Evolutionary conservation across 352 stramenopile species (phyloP).

Genomic region (Pythium monospermum): DNA sequence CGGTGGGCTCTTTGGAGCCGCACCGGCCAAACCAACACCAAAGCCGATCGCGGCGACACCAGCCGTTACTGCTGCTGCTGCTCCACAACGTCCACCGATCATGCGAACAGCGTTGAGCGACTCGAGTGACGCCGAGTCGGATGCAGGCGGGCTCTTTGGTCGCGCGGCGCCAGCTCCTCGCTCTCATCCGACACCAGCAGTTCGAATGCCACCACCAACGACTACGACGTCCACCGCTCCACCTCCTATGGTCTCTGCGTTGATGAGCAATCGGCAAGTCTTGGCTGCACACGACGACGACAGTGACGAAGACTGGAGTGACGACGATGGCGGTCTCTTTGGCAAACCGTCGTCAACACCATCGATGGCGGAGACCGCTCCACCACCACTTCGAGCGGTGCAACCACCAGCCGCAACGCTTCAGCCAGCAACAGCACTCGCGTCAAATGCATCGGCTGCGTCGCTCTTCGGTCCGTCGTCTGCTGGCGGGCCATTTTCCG

Average conservation of each 20-base stretch:
- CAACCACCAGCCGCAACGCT: conserved; percentile 9
- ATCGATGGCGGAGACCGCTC: conserved; percentile 24
- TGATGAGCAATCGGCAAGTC: conserved; percentile 36
- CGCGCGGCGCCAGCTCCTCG: conserved; percentile 21
- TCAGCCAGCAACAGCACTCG: conserved; percentile 2
- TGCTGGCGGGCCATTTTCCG: conserved; percentile 2
- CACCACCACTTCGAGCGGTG: conserved; percentile 10
- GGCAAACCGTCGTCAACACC: conserved; percentile 47
- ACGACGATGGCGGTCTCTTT: conserved; percentile 41
- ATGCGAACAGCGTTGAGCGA: conserved; percentile 31
- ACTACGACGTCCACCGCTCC: conserved; percentile 13
- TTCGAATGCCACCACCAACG: conserved; percentile 1
- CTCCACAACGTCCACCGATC: no score
- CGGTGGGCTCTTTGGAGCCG: conserved; percentile 35
- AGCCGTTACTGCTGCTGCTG: background rate
- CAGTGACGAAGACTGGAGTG: conserved; percentile 61
- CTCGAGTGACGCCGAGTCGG: conserved; percentile 56
- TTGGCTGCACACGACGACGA: conserved; percentile 36
- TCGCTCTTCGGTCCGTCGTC: conserved; percentile 28
- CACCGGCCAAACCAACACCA: conserved; percentile 7
- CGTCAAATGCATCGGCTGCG: background rate
- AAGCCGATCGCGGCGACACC: conserved; percentile 17
- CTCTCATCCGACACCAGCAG: background rate
- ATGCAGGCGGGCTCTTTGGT: conserved; percentile 56
- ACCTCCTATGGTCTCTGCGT: conserved; percentile 25